A percentile compares a stretch with the other conserved stretches of the same genome.
Conservation (phyloP, 768 basidiomycete genomes). For the Xerocomellus intermedius region DNA sequence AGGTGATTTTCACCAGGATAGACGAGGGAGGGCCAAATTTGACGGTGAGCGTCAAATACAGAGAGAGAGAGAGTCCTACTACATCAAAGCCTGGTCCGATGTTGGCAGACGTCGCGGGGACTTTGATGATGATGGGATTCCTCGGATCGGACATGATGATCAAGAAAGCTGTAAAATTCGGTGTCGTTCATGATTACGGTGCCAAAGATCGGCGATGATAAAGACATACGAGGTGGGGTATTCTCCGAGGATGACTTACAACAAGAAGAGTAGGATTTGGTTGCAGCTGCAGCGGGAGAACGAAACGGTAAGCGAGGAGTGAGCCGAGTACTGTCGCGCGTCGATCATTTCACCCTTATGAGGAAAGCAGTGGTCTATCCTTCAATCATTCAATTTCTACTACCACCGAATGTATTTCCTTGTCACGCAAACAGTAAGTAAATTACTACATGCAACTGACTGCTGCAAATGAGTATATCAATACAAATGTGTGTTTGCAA, state of each 20-base stretch:
- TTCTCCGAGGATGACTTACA: not conserved
- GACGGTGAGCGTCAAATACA: constrained; percentile 77
- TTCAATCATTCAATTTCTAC: not conserved
- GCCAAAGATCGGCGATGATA: not conserved
- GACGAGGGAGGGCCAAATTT: constrained; percentile 40
- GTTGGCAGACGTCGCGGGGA: constrained; percentile 98
- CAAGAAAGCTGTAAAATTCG: constrained; percentile 3
- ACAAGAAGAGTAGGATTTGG: not conserved
- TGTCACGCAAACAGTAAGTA: not conserved
- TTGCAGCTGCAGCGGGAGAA: not conserved
- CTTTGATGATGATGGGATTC: constrained; percentile 63
- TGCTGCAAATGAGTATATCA: constrained; percentile 6
- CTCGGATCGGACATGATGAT: constrained; percentile 28
- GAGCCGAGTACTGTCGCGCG: not conserved
- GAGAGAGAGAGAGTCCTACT: constrained; percentile 93
- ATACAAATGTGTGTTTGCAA: constrained; percentile 10
- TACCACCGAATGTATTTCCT: not conserved
- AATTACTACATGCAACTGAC: not conserved
- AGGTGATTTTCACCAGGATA: constrained; percentile 61
- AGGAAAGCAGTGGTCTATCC: not conserved
- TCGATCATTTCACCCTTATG: constrained; percentile 15
- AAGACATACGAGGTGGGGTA: constrained; percentile 6
- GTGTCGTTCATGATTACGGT: not conserved
- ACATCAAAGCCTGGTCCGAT: constrained; percentile 99
- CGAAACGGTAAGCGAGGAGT: not conserved